Evolutionary conservation across 768 basidiomycete species (phyloP).

Genomic region (Tubosaeta brunneosetosa): DNA sequence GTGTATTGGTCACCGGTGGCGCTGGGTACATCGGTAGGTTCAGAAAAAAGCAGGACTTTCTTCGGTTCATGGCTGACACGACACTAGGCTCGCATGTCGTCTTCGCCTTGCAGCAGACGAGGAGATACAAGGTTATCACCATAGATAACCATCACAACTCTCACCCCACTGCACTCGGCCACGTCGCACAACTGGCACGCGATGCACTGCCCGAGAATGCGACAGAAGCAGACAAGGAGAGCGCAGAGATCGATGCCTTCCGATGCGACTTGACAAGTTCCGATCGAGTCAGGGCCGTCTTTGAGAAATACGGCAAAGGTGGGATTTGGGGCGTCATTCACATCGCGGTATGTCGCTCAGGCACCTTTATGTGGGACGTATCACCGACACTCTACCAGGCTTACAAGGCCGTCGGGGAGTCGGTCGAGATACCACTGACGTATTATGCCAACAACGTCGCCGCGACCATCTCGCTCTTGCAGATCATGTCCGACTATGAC

Average conservation of each 20-base stretch:
- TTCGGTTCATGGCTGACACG: conserved; percentile 10
- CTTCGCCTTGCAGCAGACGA: conserved; percentile 77
- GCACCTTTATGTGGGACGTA: not conserved
- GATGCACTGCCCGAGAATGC: conserved; percentile 64
- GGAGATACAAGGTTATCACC: conserved; percentile 87
- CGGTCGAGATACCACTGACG: conserved; percentile 83
- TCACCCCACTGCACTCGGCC: conserved; percentile 63
- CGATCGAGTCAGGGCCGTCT: conserved; percentile 70
- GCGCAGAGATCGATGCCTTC: conserved; percentile 66
- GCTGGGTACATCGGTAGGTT: conserved; percentile 83
- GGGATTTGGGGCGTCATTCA: conserved; percentile 97
- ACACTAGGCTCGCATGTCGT: conserved; percentile 87
- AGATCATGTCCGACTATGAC: conserved; percentile 80
- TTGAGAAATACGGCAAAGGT: conserved; percentile 79
- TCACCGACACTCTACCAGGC: conserved; percentile 48
- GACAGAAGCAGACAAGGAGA: conserved; percentile 63
- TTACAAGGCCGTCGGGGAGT: conserved; percentile 97
- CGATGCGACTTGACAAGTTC: conserved; percentile 71
- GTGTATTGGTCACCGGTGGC: conserved; percentile 71
- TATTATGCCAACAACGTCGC: conserved; percentile 95
- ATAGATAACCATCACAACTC: conserved; percentile 97
- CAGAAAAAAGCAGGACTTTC: not conserved
- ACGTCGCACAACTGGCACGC: conserved; percentile 76
- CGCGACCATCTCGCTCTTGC: conserved; percentile 80
- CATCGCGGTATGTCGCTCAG: conserved; percentile 65